Conservation (phyloP, 108 stramenopile species). For the Nannochloropsis oceanica region DNA sequence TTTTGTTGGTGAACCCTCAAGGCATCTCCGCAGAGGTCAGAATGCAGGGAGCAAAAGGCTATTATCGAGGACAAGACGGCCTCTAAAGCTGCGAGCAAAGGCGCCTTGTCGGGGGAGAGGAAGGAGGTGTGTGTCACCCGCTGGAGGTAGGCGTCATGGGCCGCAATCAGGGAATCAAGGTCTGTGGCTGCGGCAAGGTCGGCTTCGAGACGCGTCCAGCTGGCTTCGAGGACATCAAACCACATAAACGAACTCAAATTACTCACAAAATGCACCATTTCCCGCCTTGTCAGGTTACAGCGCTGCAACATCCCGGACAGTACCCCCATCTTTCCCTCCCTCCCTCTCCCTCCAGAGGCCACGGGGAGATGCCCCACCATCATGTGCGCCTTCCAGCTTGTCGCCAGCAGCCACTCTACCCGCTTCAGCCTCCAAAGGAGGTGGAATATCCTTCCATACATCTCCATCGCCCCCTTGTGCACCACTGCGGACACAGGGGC, state of each 20-base stretch:
- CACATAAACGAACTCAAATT: slow-evolving; percentile 75
- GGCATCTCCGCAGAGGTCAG: not conserved
- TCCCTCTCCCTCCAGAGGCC: not conserved
- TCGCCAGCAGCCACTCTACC: slow-evolving; percentile 75
- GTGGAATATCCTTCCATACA: slow-evolving; percentile 66
- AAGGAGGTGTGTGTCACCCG: not conserved
- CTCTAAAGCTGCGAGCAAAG: not conserved
- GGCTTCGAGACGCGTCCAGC: slow-evolving; percentile 61
- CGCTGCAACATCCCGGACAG: slow-evolving; percentile 59
- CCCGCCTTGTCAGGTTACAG: slow-evolving; percentile 67
- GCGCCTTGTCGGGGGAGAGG: not conserved
- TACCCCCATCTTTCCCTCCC: not conserved
- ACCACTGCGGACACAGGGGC: slow-evolving; percentile 69
- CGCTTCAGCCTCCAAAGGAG: slow-evolving; percentile 79
- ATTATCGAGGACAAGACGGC: not conserved
- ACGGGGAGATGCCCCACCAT: slow-evolving; percentile 34
- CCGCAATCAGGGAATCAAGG: slow-evolving; percentile 71
- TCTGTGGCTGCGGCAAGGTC: slow-evolving; percentile 50
- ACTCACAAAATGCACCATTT: slow-evolving; percentile 85
- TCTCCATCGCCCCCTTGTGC: slow-evolving; percentile 44
- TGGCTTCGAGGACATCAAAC: slow-evolving; percentile 94
- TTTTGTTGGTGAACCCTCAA: not conserved
- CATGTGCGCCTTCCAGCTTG: slow-evolving; percentile 78
- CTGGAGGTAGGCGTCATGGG: slow-evolving; percentile 76
- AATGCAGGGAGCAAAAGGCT: not conserved